phyloP scores from a whole-genome alignment of 108 stramenopile genomes.

The Conticribra guillardii region DNA sequence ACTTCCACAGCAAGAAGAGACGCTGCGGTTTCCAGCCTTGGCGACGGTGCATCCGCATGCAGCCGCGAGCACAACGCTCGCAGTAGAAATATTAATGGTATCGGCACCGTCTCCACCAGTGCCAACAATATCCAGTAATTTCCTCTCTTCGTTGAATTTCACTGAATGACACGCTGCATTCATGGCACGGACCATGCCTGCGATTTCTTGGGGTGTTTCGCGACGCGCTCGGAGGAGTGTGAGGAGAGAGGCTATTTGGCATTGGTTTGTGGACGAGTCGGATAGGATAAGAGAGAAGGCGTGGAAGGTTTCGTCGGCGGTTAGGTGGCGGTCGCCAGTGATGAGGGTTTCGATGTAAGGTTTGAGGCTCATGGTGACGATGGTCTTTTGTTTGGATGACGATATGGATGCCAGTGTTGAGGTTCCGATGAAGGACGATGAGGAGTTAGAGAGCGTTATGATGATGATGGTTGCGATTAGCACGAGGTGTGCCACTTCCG shows the following conservation, averaged over 20 bases:
- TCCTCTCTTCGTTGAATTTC: constrained; percentile 55
- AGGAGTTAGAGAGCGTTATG: no score
- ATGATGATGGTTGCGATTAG: no score
- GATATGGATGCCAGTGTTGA: no score
- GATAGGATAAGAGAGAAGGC: constrained; percentile 82
- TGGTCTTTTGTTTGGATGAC: no score
- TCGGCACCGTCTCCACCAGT: constrained; percentile 99
- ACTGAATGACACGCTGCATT: constrained; percentile 80
- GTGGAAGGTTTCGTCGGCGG: constrained; percentile 78
- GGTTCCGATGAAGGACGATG: no score
- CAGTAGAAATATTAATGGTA: constrained; percentile 98
- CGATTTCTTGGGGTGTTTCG: constrained; percentile 93
- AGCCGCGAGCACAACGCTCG: constrained; percentile 94
- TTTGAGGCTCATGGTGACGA: constrained; percentile 59
- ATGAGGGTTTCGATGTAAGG: constrained; percentile 91
- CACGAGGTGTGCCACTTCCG: no score
- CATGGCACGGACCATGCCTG: constrained; percentile 97
- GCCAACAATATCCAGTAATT: constrained; percentile 97
- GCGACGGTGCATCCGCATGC: constrained; percentile 94
- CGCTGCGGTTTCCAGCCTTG: constrained; percentile 97
- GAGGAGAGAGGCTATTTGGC: constrained; percentile 88
- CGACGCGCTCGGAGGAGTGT: constrained; percentile 89
- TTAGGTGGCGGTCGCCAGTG: constrained; percentile 74
- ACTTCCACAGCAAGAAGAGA: constrained; percentile 89
- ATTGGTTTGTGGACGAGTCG: constrained; percentile 68